These are phyloP conservation scores for Malus orientalis DNA, from an alignment of 306 rosid genomes.

Conservation along the genomic window DNA sequence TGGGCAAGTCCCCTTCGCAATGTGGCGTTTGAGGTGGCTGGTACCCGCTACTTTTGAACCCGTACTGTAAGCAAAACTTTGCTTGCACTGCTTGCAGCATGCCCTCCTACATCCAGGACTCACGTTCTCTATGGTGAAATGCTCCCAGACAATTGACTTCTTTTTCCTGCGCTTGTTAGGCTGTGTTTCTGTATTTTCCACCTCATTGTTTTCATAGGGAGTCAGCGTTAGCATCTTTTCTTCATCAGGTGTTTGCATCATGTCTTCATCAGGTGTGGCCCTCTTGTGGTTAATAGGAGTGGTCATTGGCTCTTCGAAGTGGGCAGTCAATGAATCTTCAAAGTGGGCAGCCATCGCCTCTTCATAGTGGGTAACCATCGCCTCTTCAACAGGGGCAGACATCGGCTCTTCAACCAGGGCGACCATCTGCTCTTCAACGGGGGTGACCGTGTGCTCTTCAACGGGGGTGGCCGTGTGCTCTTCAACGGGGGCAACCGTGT, in stretches of 20 bases:
- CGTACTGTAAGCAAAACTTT: slow-evolving; percentile 93
- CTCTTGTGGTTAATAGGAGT: slow-evolving; percentile 28
- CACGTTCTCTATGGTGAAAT: slow-evolving; percentile 80
- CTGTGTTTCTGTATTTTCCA: slow-evolving; percentile 47
- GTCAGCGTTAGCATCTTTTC: slow-evolving; percentile 13
- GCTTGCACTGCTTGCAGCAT: slow-evolving; percentile 83
- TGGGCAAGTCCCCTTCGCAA: slow-evolving; percentile 83
- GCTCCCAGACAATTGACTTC: slow-evolving; percentile 92
- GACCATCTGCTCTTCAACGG: slow-evolving; percentile 7
- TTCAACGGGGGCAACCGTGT: not conserved
- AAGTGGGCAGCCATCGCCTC: slow-evolving; percentile 21
- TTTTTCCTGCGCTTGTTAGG: slow-evolving; percentile 84
- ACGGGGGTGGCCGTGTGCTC: not conserved
- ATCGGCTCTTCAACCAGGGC: slow-evolving; percentile 20
- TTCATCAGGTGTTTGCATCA: slow-evolving; percentile 21
- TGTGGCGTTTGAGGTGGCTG: slow-evolving; percentile 94
- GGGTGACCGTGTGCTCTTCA: not conserved
- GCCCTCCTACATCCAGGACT: slow-evolving; percentile 91
- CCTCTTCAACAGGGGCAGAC: not conserved
- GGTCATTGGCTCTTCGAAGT: slow-evolving; percentile 12
- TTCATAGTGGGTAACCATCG: not conserved
- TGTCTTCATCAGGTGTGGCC: slow-evolving; percentile 45
- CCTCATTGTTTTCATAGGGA: slow-evolving; percentile 33
- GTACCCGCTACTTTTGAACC: slow-evolving; percentile 96
- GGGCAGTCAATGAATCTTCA: slow-evolving; percentile 25